phyloP scores from a whole-genome alignment of 2,329 filamentous ascomycete genomes.

The Blastomyces gilchristii region DNA sequence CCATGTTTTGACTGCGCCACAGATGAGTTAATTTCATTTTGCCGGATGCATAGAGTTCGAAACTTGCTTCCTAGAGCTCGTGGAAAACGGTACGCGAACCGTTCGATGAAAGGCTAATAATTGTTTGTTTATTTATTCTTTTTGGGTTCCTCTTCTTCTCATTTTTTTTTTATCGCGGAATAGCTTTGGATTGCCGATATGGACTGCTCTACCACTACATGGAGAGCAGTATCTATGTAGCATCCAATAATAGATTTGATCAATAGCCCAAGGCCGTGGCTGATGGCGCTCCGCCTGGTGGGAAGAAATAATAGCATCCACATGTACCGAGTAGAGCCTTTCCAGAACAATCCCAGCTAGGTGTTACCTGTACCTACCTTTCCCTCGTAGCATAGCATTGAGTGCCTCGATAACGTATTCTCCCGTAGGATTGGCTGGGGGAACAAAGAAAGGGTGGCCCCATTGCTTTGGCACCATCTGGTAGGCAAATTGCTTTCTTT shows the following conservation, averaged over 20 bases:
- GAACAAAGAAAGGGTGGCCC: not conserved
- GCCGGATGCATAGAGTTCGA: not conserved
- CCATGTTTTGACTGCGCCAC: not conserved
- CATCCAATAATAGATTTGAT: not conserved
- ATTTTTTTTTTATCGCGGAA: not conserved
- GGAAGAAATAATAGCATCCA: not conserved
- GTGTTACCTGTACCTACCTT: not conserved
- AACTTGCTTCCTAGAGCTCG: not conserved
- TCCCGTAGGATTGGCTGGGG: not conserved
- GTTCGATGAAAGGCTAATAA: no score
- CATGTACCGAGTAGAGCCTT: not conserved
- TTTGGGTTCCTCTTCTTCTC: not conserved
- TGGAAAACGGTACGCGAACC: no score
- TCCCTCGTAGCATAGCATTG: not conserved
- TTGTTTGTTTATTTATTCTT: no score
- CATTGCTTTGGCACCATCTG: not conserved
- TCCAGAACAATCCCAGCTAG: constrained; percentile 2
- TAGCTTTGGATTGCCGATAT: not conserved
- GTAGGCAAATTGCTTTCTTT: not conserved
- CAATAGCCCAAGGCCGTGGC: not conserved
- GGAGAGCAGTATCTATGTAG: no score
- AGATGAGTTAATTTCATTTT: not conserved
- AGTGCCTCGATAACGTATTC: not conserved
- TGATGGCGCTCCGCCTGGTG: not conserved
- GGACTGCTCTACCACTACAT: not conserved